These are phyloP conservation scores for Chlamydomonas sphaeroides DNA, from an alignment of 139 green algal species.

Conservation along the genomic window DNA sequence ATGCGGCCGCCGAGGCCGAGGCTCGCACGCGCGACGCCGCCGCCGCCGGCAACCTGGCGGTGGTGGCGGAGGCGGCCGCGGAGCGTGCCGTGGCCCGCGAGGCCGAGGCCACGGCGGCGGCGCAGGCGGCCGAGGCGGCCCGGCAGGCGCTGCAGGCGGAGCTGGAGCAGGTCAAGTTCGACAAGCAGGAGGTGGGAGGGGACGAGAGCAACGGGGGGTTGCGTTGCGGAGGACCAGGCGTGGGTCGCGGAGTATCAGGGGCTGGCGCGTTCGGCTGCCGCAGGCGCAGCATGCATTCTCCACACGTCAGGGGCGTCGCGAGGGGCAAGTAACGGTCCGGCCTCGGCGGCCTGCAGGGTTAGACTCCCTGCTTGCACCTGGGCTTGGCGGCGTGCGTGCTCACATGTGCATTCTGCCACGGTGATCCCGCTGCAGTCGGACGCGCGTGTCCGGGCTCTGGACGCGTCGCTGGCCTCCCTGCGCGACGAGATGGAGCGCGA, in stretches of 20 bases:
- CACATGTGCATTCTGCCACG: background rate
- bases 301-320: no score
- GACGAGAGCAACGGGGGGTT: no score
- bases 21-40: constrained; percentile 49
- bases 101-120: constrained; percentile 33
- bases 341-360: no score
- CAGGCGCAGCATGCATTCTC: no score
- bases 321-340: no score
- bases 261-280: no score
- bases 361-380: no score
- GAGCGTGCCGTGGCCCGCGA: constrained; percentile 42
- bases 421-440: constrained; percentile 7
- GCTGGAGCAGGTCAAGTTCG: constrained; percentile 28
- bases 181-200: constrained; percentile 35
- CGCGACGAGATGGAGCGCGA: constrained; percentile 23
- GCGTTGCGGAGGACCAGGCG: no score
- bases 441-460: constrained; percentile 4
- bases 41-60: constrained; percentile 47
- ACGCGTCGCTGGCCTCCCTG: constrained; percentile 15
- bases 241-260: no score
- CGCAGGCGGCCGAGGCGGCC: constrained; percentile 40
- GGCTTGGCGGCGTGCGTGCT: no score
- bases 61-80: constrained; percentile 46
- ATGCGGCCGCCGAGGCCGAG: constrained; percentile 45
- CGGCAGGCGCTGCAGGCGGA: constrained; percentile 41